Evolutionary conservation across 2,329 filamentous ascomycete species (phyloP).

Genomic region (Aspergillus luchuensis): DNA sequence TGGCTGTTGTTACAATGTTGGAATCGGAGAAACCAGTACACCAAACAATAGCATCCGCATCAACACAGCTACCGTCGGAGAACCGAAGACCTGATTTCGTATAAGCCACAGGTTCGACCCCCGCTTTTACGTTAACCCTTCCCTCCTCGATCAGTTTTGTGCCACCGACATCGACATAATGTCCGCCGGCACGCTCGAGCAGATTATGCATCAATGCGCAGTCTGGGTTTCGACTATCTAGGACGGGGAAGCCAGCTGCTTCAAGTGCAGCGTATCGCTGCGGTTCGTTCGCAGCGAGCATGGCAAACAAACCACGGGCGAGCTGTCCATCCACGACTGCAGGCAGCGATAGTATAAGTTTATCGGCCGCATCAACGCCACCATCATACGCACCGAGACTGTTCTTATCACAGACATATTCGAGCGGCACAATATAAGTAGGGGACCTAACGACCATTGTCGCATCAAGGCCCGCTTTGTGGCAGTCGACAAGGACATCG

Average conservation of each 20-base stretch:
- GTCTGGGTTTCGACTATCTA: conserved; percentile 31
- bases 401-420: conserved; percentile 25
- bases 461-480: conserved; percentile 41
- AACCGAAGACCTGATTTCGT: conserved; percentile 36
- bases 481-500: conserved; percentile 52
- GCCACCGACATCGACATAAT: conserved; percentile 46
- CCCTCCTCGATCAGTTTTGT: conserved; percentile 37
- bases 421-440: conserved; percentile 37
- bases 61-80: conserved; percentile 37
- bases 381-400: conserved; percentile 32
- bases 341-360: conserved; percentile 1
- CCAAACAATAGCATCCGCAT: conserved; percentile 45
- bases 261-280: conserved; percentile 38
- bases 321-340: conserved; percentile 17
- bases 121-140: conserved; percentile 33
- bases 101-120: conserved; percentile 35
- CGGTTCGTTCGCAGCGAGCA: conserved; percentile 33
- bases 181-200: conserved; percentile 43
- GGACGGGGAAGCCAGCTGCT: conserved; percentile 41
- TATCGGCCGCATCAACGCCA: conserved; percentile 18
- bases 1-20: conserved; percentile 31
- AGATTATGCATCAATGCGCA: conserved; percentile 34
- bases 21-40: conserved; percentile 45
- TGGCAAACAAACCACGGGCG: conserved; percentile 21
- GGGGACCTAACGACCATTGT: conserved; percentile 50